These are phyloP conservation scores for Lachnum nothofagi DNA, from an alignment of 2,329 filamentous ascomycete species.

Conservation along the genomic window DNA sequence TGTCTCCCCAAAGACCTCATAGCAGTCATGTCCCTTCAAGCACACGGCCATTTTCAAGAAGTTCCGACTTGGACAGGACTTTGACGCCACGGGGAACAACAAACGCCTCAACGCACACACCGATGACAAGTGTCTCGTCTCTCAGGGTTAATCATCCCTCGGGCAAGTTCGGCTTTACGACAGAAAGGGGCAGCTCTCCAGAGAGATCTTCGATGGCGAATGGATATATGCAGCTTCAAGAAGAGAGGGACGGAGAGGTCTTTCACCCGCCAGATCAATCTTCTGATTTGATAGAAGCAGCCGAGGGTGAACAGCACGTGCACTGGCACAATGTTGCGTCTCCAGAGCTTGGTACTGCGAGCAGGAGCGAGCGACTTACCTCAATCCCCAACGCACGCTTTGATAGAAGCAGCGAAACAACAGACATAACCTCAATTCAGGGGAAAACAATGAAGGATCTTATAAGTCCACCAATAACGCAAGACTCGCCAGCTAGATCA, in stretches of 20 bases:
- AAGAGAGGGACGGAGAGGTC: not conserved
- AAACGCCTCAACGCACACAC: conserved; percentile 15
- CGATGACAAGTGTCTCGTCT: conserved; percentile 25
- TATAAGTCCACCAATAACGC: not conserved
- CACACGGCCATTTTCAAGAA: conserved; percentile 10
- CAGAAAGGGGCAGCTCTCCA: conserved; percentile 3
- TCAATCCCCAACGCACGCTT: not conserved
- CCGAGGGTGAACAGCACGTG: not conserved
- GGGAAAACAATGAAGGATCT: not conserved
- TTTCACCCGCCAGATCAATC: not conserved
- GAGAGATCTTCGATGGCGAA: not conserved
- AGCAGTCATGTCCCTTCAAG: conserved; percentile 4
- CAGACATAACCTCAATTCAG: not conserved
- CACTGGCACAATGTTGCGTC: not conserved
- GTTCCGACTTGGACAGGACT: conserved; percentile 18
- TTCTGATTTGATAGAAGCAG: conserved; percentile 5
- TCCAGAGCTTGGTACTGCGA: not conserved
- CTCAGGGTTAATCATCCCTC: conserved; percentile 22
- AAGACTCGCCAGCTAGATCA: not conserved
- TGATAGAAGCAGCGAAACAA: not conserved
- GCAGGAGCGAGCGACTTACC: not conserved
- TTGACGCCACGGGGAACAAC: conserved; percentile 14
- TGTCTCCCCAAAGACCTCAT: conserved; percentile 11
- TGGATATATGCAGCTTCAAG: not conserved
- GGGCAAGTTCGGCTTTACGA: not conserved